Evolutionary conservation across 2,329 filamentous ascomycete species (phyloP).

Genomic region (Fusarium begoniae): DNA sequence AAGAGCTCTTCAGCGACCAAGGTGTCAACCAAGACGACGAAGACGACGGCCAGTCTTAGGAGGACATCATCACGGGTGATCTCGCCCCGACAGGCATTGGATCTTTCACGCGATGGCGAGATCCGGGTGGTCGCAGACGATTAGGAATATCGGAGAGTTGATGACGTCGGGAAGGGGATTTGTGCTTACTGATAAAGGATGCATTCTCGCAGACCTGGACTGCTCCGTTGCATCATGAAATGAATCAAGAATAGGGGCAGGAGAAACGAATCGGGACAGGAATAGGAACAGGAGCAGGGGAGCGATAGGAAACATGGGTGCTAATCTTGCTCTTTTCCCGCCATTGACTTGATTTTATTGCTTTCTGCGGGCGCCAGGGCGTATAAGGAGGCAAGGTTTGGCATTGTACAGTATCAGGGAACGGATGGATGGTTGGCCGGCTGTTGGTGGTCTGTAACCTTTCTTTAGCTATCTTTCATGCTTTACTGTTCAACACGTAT

Average conservation of each 20-base stretch:
- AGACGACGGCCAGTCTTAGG: conserved; percentile 20
- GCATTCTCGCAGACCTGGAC: conserved; percentile 23
- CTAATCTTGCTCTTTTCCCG: conserved; percentile 4
- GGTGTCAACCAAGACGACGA: conserved; percentile 24
- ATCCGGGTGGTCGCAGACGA: conserved; percentile 35
- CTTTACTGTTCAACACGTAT: conserved; percentile 18
- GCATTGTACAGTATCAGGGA: conserved; percentile 33
- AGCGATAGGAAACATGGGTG: not conserved
- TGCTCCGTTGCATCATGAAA: conserved; percentile 4
- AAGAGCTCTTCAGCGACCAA: conserved; percentile 22
- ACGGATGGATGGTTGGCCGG: conserved; percentile 13
- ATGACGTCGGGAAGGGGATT: conserved; percentile 8
- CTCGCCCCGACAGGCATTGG: conserved; percentile 34
- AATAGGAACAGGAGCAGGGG: conserved; percentile 3
- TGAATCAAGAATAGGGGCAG: conserved; percentile 6
- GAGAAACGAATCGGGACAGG: not conserved
- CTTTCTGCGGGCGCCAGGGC: conserved; percentile 23
- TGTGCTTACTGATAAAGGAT: conserved; percentile 26
- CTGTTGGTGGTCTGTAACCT: conserved; percentile 11
- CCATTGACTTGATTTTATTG: not conserved
- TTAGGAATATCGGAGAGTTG: conserved; percentile 9
- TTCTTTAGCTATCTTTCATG: conserved; percentile 31
- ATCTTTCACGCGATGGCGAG: conserved; percentile 31
- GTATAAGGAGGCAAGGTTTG: conserved; percentile 20
- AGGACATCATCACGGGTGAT: conserved; percentile 14